Base-by-base conservation (phyloP, 306 rosid genomes). In the Elaeagnus macrophylla region DNA sequence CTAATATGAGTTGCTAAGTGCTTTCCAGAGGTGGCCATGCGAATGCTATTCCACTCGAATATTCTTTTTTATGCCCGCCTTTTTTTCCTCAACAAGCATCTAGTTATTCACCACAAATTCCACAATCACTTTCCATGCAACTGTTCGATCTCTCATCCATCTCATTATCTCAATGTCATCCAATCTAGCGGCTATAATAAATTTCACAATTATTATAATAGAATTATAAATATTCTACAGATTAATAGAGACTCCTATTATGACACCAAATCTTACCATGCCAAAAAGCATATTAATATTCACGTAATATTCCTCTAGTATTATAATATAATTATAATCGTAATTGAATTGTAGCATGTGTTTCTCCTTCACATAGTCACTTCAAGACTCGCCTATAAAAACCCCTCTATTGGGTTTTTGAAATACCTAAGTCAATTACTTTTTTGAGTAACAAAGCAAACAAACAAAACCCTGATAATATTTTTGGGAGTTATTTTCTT, bases 291-390 rank as follows among this genome's bases (percentile, higher is more conserved):
- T 17, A 0, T 9, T 12, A 18, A 37, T 59, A 36, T 32, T 37
- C 62, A 48, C 0, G 76, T 77, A 74, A 77, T 83, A 83, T 80
- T 83, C 84, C 66, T 32, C 71, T 47, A 50, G 70, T 65, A 72
- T 75, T 69, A 62, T 47, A 56, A 46, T 53, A 17, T 58, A 4
- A 25, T 43, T 1, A 43, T 20, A 12, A 45, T 53, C 53, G 13
- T 15, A 49, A 8, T 57, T 5, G 32, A 0, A 6, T n/a, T n/a
- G n/a, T n/a, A n/a, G n/a, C 14, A 5, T 2, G 12, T 12, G 18
- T 16, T 45, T 45, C 16, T 0, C 8, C 8, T 38, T 61, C 42
- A 20, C 49, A 14, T 59, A 5, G 0, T 17, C 49, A 37, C 6
- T 47, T 64, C 59, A 2, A 5, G 32, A 5, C 32, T 25, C 32